phyloP scores from a whole-genome alignment of 805 yeast species.

The Blastobotrys terrestris region DNA sequence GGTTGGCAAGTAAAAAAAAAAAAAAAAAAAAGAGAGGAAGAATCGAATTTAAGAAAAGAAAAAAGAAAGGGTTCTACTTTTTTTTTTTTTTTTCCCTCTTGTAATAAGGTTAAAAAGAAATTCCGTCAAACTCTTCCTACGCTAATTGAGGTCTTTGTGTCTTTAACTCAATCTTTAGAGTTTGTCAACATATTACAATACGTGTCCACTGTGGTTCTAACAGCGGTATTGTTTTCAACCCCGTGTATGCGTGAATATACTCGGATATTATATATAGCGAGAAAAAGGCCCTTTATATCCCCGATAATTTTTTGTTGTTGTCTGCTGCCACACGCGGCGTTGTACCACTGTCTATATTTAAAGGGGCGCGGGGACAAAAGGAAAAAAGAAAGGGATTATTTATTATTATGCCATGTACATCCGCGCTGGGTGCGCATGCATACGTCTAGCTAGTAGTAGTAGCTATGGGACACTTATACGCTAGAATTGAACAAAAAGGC shows the following conservation, averaged over 20 bases:
- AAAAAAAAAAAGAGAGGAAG: too few relatives aligned
- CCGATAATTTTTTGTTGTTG: background rate
- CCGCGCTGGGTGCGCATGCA: background rate
- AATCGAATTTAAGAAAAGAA: too few relatives aligned
- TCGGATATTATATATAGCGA: too few relatives aligned
- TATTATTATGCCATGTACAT: background rate
- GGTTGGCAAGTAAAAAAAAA: background rate
- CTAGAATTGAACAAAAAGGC: too few relatives aligned
- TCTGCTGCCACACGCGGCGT: background rate
- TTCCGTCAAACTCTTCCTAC: background rate
- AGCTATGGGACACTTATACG: too few relatives aligned
- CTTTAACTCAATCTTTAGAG: background rate
- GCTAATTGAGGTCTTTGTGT: background rate
- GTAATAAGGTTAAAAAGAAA: background rate
- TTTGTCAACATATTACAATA: background rate
- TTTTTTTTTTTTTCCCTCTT: background rate
- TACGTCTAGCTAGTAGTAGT: too few relatives aligned
- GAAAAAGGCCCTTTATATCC: too few relatives aligned
- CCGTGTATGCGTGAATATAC: background rate
- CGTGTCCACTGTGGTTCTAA: background rate
- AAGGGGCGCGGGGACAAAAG: background rate
- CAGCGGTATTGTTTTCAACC: background rate
- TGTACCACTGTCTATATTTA: background rate
- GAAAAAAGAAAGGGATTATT: background rate
- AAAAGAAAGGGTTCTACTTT: background rate